Percentiles rank a stretch among this genome's conserved stretches.
phyloP scores from a whole-genome alignment of 2,329 filamentous ascomycete species.

The Teratosphaeria destructans region DNA sequence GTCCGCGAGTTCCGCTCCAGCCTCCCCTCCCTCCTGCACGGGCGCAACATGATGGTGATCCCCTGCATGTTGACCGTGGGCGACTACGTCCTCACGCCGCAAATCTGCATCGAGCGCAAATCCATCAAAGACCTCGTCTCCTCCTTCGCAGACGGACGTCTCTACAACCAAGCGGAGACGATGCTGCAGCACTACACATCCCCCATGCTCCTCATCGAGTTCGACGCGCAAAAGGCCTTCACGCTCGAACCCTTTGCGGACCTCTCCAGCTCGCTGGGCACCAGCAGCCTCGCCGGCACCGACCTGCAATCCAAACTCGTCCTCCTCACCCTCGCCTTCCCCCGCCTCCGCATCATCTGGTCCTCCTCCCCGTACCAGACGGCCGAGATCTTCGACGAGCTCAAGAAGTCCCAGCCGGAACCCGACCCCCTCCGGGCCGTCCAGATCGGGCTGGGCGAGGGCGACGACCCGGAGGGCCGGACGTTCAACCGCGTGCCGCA shows the following conservation, averaged over 20 bases:
- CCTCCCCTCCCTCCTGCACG: slow-evolving; percentile 82
- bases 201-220: slow-evolving; percentile 91
- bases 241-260: slow-evolving; percentile 59
- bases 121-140: slow-evolving; percentile 82
- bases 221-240: slow-evolving; percentile 94
- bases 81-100: slow-evolving; percentile 86
- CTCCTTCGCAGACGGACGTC: slow-evolving; percentile 80
- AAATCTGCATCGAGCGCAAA: slow-evolving; percentile 90
- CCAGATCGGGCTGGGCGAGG: slow-evolving; percentile 62
- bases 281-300: slow-evolving; percentile 49
- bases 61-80: slow-evolving; percentile 94
- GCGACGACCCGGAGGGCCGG: slow-evolving; percentile 45
- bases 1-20: slow-evolving; percentile 93
- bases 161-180: slow-evolving; percentile 84
- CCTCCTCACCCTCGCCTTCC: slow-evolving; percentile 84
- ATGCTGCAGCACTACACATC: slow-evolving; percentile 90
- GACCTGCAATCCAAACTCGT: slow-evolving; percentile 90
- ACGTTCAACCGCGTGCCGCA: slow-evolving; percentile 76
- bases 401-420: slow-evolving; percentile 83
- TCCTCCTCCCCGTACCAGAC: slow-evolving; percentile 88
- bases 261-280: slow-evolving; percentile 47
- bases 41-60: slow-evolving; percentile 74
- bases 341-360: slow-evolving; percentile 85
- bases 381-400: slow-evolving; percentile 87
- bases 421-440: slow-evolving; percentile 85